Conservation (phyloP, 768 basidiomycete genomes). For the Plicaturopsis crispa region DNA sequence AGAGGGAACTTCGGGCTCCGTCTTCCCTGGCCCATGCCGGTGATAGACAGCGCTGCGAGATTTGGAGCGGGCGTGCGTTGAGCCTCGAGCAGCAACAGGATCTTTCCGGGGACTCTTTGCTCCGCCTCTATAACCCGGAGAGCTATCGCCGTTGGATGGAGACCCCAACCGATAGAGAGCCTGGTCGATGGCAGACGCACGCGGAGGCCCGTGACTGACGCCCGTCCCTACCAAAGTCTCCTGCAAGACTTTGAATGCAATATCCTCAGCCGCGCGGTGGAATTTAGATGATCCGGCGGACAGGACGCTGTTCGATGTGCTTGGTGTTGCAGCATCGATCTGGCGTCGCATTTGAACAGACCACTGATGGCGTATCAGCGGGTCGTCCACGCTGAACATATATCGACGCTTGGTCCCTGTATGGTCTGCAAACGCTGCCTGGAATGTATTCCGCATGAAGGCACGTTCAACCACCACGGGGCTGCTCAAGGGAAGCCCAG, state of each 20-base stretch:
- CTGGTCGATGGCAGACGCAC: constrained; percentile 23
- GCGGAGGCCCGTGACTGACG: constrained; percentile 12
- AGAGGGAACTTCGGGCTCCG: constrained; percentile 57
- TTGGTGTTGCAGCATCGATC: constrained; percentile 41
- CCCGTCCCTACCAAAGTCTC: constrained; percentile 62
- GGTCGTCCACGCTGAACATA: constrained; percentile 90
- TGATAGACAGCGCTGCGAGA: constrained; percentile 67
- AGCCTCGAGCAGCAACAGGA: too few relatives aligned
- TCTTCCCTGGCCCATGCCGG: constrained; percentile 52
- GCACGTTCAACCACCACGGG: constrained; percentile 79
- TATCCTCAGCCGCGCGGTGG: constrained; percentile 59
- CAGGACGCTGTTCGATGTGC: constrained; percentile 21
- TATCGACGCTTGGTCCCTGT: constrained; percentile 70
- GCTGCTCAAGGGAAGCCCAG: constrained; percentile 73
- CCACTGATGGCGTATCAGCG: constrained; percentile 71
- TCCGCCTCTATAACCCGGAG: too few relatives aligned
- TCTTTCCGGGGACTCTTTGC: too few relatives aligned
- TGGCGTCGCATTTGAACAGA: constrained; percentile 58
- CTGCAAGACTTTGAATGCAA: constrained; percentile 78
- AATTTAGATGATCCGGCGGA: constrained; percentile 35
- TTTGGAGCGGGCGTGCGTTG: constrained; percentile 56
- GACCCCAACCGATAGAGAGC: constrained; percentile 26
- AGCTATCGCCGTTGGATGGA: too few relatives aligned
- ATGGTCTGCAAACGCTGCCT: constrained; percentile 75
- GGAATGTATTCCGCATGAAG: constrained; percentile 97